Evolutionary conservation across 129 eudicot species (phyloP), one percentile per base, ranked within the genome.

Genomic region (Ambrosia trifida): DNA sequence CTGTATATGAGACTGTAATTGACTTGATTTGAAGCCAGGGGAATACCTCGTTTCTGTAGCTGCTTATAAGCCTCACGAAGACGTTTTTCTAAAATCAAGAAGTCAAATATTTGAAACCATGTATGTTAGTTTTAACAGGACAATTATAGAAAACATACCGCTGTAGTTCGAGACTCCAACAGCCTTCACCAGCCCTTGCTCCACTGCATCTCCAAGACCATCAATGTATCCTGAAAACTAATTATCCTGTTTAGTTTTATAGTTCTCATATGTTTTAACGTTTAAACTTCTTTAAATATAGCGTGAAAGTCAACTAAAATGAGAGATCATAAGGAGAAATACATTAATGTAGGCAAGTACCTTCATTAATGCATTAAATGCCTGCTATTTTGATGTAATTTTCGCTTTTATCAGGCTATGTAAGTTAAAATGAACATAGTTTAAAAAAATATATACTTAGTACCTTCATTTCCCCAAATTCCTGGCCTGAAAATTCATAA

Each of bases 191-290:
- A 95, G 91, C 31, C 97, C 97, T 76, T 87, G 93, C 82, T 95
- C 99, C 76, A 95, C 99, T 20, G 97, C 99, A 83, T 95, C 99
- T 45, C 86, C 99, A 74, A 95, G 94, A 76, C 99, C 99, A 73
- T 95, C 97, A n/a, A 95, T 86, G 76, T 95, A 95, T 62, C 97
- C 99, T 95, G 88, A 81, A 84, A 82, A 72, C 58, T 4, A 24
- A 46, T 8, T 35, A 18, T 59, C 36, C 28, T 19, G 33, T 11
- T 50, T 59, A 3, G 38, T 7, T 75, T 35, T 28, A 31, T 7
- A 44, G 16, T 40, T 40, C 33, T 53, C 35, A 52, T 51, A 17
- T 19, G 8, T 30, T 50, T 35, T 69, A 52, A 69, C 7, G 31
- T 49, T 4, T 44, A 51, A 16, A 17, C 57, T 16, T 51, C 57